Evolutionary conservation across 2,329 filamentous ascomycete species (phyloP).

Genomic region (Colletotrichum sp.): DNA sequence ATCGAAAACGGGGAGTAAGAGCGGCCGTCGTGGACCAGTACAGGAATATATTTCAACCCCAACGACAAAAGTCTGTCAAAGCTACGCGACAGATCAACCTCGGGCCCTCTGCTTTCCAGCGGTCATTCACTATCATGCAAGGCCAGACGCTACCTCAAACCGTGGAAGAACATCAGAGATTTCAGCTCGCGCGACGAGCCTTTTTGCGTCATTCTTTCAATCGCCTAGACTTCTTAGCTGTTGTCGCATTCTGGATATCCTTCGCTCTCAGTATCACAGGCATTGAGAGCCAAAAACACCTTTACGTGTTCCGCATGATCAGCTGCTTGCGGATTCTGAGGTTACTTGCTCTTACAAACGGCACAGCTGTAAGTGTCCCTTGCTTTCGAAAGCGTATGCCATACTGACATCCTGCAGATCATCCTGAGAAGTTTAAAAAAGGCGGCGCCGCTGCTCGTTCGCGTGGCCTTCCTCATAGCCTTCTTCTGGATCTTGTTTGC

Average conservation of each 20-base stretch:
- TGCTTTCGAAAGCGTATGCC: too few species aligned
- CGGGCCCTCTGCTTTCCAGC: slow-evolving; percentile 70
- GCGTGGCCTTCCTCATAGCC: slow-evolving; percentile 90
- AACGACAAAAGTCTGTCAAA: slow-evolving; percentile 73
- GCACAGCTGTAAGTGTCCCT: slow-evolving; percentile 74
- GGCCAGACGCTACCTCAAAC: slow-evolving; percentile 65
- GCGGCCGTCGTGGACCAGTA: slow-evolving; percentile 79
- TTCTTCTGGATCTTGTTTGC: slow-evolving; percentile 99
- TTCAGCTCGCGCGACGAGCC: slow-evolving; percentile 86
- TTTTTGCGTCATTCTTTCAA: slow-evolving; percentile 97
- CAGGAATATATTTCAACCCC: slow-evolving; percentile 79
- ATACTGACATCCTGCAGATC: slow-evolving; percentile 57
- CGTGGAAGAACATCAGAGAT: slow-evolving; percentile 78
- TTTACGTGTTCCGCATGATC: slow-evolving; percentile 95
- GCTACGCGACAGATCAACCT: slow-evolving; percentile 50
- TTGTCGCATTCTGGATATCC: slow-evolving; percentile 94
- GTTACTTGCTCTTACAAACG: slow-evolving; percentile 89
- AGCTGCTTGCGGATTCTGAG: slow-evolving; percentile 93
- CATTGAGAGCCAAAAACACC: slow-evolving; percentile 70
- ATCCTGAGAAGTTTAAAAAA: slow-evolving; percentile 96
- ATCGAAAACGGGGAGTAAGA: slow-evolving; percentile 75
- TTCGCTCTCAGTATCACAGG: slow-evolving; percentile 76
- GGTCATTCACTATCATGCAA: slow-evolving; percentile 80
- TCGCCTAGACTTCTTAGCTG: slow-evolving; percentile 90
- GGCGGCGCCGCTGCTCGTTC: slow-evolving; percentile 86